phyloP scores from a whole-genome alignment of 257 asterid genomes.

The Solanum gandarillasii region DNA sequence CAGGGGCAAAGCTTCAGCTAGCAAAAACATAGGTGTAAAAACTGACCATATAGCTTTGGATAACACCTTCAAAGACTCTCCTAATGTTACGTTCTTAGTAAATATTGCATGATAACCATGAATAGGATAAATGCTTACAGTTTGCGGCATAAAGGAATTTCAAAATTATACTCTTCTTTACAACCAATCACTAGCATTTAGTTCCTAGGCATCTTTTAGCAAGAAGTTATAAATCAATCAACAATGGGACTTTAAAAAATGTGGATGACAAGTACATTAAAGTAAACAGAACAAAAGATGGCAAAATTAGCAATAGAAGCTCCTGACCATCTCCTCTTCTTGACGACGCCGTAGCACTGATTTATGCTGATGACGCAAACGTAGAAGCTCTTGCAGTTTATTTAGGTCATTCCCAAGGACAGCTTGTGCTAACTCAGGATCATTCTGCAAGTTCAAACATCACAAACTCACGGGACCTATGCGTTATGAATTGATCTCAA shows the following conservation, averaged over 20 bases:
- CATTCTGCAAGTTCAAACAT: slow-evolving; percentile 47
- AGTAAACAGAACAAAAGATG: background rate
- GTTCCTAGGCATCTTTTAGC: background rate
- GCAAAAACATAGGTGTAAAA: background rate
- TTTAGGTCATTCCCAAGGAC: slow-evolving; percentile 85
- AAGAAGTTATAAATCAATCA: background rate
- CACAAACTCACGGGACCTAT: slow-evolving; percentile 7
- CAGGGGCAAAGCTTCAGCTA: background rate
- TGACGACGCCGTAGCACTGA: slow-evolving; percentile 61
- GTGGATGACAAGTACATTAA: background rate
- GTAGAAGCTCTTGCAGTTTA: slow-evolving; percentile 74
- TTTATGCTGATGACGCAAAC: slow-evolving; percentile 61
- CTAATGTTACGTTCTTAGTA: background rate
- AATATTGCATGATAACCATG: background rate
- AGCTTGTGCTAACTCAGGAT: slow-evolving; percentile 94
- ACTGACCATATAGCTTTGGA: background rate
- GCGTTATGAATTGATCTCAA: background rate
- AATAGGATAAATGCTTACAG: background rate
- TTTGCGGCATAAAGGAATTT: background rate
- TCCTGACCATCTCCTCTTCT: slow-evolving; percentile 87
- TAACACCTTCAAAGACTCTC: background rate
- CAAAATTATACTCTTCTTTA: background rate
- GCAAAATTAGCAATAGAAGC: background rate
- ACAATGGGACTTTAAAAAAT: background rate
- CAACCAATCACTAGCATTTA: background rate